These are phyloP conservation scores for Cardamine occulta DNA, from an alignment of 345 rosid species.

Conservation along the genomic window DNA sequence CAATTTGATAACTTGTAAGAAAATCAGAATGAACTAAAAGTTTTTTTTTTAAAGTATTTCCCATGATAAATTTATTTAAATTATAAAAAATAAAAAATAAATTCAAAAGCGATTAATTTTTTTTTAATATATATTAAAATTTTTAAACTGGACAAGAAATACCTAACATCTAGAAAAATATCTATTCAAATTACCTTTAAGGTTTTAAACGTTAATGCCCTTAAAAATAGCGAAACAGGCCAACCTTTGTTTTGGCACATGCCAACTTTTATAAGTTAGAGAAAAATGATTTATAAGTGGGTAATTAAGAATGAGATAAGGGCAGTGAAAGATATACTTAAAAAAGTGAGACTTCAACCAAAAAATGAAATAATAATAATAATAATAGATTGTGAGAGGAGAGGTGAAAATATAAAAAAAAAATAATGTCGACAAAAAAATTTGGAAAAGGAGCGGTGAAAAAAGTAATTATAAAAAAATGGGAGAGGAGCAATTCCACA, in stretches of 20 bases:
- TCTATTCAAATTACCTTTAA: neutral
- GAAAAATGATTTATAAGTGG: neutral
- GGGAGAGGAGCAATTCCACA: slow-evolving; percentile 51
- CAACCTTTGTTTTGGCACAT: neutral
- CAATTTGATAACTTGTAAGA: neutral
- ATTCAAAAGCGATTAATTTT: neutral
- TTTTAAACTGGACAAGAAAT: slow-evolving; percentile 3
- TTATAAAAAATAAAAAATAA: neutral
- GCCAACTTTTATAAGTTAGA: neutral
- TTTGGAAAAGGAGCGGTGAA: slow-evolving; percentile 35
- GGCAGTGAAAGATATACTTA: neutral
- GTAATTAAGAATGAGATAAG: neutral
- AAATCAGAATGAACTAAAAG: neutral
- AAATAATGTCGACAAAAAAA: neutral
- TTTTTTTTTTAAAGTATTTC: neutral
- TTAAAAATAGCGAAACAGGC: neutral
- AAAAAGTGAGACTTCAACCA: neutral
- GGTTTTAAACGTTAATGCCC: neutral
- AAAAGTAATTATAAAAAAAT: slow-evolving; percentile 23
- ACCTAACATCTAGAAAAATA: neutral
- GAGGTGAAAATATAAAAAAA: neutral
- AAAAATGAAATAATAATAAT: neutral
- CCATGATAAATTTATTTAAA: neutral
- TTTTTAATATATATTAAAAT: neutral
- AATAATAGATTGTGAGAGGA: neutral